Evolutionary conservation across 257 asterid species (phyloP), one percentile per base, ranked within the genome.

Genomic region (Forsythia viridissima): DNA sequence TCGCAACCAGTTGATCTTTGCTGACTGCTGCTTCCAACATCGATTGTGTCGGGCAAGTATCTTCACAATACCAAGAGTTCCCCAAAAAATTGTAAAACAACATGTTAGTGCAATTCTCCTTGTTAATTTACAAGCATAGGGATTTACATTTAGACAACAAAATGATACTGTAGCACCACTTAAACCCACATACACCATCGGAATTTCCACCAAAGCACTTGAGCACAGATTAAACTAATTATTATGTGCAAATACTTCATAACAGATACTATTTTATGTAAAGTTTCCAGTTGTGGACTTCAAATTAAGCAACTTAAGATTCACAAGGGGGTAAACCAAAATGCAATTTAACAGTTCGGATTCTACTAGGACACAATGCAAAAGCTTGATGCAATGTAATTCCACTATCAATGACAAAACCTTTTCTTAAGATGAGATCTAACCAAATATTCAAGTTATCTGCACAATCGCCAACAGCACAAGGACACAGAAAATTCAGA

Each of bases 1-100:
- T 89, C 93, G 18, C 98, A 92, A 76, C 98, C 96, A 48, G 85
- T 46, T 57, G 98, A 87, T 81, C 97, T 87, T 81, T 79, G 97
- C 82, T 88, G 96, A 76, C 77, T 80, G 92, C 91, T 84, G 88
- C 89, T 82, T 20, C 81, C 96, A 39, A 94, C 97, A 36, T 94
- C 98, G 65, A 94, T 91, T 39, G 98, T 92, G 84, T 94, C 98
- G 10, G 98, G 98, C 93, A 93, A 78, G 86, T 94, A 94, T 85
- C 98, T 94, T 34, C 65, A 73, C 41, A 82, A 72, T 75, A 75
- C 10, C 77, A 80, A 51, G 37, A 59, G 46, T 48, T 44, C n/a
- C 48, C 66, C 30, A n/a, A 20, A 61, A 46, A 51, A 63, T 39
- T 30, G 16, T 10, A 24, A 63, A 21, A 24, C 70, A 63, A 24